These are phyloP conservation scores for Colletotrichum spaethianum DNA, from an alignment of 2,329 filamentous ascomycete genomes.

Conservation along the genomic window DNA sequence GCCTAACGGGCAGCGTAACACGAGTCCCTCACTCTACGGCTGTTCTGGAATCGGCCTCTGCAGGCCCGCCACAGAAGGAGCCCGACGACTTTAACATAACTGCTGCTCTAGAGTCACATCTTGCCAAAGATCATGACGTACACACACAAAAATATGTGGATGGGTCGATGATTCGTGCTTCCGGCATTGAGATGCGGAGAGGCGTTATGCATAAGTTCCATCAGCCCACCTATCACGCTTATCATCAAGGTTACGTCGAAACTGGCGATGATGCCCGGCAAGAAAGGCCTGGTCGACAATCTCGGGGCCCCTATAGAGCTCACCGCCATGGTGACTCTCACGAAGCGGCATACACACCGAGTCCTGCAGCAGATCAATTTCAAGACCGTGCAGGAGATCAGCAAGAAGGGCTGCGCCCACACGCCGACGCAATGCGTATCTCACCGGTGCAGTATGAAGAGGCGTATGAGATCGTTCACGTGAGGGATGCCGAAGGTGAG, in stretches of 20 bases:
- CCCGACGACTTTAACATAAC: slow-evolving; percentile 27
- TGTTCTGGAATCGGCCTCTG: not conserved
- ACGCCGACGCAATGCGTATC: not conserved
- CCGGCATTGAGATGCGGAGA: not conserved
- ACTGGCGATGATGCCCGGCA: not conserved
- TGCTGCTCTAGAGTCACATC: slow-evolving; percentile 32
- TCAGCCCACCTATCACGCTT: not conserved
- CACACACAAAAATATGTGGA: not conserved
- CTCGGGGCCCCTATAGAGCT: not conserved
- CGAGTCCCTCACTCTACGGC: not conserved
- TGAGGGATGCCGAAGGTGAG: slow-evolving; percentile 59
- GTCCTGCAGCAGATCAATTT: not conserved
- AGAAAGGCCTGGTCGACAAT: not conserved
- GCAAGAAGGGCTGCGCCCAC: not conserved
- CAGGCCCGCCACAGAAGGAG: not conserved
- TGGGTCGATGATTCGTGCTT: not conserved
- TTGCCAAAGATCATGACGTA: slow-evolving; percentile 34
- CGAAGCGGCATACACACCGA: not conserved
- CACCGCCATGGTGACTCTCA: not conserved
- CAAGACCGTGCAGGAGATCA: not conserved
- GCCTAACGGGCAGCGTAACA: not conserved
- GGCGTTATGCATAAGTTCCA: not conserved
- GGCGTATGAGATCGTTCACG: slow-evolving; percentile 62
- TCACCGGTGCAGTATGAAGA: slow-evolving; percentile 43
- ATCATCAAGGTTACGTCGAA: not conserved